phyloP scores from a whole-genome alignment of 2,329 filamentous ascomycete species.

The Graphiopsis chlorocephala region DNA sequence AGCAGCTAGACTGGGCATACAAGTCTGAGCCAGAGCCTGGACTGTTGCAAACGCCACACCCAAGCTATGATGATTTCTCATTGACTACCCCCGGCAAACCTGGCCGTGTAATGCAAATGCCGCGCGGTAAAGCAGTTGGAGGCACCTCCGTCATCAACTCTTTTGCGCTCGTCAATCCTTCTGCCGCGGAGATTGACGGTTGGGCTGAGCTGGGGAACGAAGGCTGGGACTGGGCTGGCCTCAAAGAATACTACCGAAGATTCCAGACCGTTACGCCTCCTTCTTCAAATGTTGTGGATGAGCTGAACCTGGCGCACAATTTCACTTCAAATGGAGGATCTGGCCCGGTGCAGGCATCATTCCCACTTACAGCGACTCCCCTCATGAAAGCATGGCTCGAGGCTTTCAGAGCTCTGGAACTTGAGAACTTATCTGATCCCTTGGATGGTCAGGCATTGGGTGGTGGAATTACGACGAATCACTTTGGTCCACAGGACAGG shows the following conservation, averaged over 20 bases:
- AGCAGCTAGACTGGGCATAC: slow-evolving; percentile 35
- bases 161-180: slow-evolving; percentile 31
- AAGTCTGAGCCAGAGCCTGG: slow-evolving; percentile 28
- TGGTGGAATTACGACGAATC: background rate
- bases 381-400: slow-evolving; percentile 22
- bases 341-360: slow-evolving; percentile 19
- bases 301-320: slow-evolving; percentile 16
- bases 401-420: slow-evolving; percentile 17
- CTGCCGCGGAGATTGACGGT: slow-evolving; percentile 33
- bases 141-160: slow-evolving; percentile 40
- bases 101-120: slow-evolving; percentile 23
- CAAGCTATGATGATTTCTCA: background rate
- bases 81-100: slow-evolving; percentile 18
- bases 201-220: slow-evolving; percentile 34
- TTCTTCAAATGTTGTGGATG: background rate
- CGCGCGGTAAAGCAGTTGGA: slow-evolving; percentile 39
- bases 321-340: slow-evolving; percentile 20
- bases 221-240: slow-evolving; percentile 40
- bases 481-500: slow-evolving; percentile 14
- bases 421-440: slow-evolving; percentile 20
- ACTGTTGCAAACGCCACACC: background rate
- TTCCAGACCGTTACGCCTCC: background rate
- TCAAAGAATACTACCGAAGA: slow-evolving; percentile 20
- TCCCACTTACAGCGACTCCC: slow-evolving; percentile 11
- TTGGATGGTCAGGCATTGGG: slow-evolving; percentile 1